phyloP scores from a whole-genome alignment of 306 rosid species.

The Gastrolobium villosum region DNA sequence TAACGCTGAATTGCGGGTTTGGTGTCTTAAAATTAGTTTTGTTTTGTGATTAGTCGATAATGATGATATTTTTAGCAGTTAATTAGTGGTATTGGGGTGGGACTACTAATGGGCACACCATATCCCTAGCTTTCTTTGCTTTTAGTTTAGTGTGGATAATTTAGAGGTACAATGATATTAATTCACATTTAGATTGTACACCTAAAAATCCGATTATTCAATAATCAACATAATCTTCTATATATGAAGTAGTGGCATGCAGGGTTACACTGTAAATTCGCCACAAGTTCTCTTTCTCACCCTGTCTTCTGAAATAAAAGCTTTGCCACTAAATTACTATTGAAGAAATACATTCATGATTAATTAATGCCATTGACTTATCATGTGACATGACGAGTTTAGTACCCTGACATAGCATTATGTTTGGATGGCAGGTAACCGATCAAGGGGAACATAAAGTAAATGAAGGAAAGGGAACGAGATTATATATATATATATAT shows the following conservation, averaged over 20 bases:
- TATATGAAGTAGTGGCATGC: background rate
- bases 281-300: background rate
- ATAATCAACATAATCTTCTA: background rate
- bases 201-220: background rate
- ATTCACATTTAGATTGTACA: background rate
- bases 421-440: too few relatives aligned
- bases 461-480: too few relatives aligned
- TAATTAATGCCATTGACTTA: too few relatives aligned
- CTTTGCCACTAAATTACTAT: background rate
- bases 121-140: background rate
- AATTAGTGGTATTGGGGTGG: constrained; percentile 34
- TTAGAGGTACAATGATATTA: background rate
- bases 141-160: constrained; percentile 2
- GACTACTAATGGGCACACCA: background rate
- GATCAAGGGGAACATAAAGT: too few relatives aligned
- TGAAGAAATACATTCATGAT: too few relatives aligned
- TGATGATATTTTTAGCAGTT: constrained; percentile 41
- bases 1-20: constrained; percentile 45
- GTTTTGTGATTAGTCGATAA: constrained; percentile 35
- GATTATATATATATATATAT: too few relatives aligned
- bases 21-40: constrained; percentile 43
- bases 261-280: background rate
- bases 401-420: too few relatives aligned
- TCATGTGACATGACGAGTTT: too few relatives aligned
- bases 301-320: background rate